Evolutionary conservation across 2,329 filamentous ascomycete genomes (phyloP), one percentile per base, ranked within the genome.

Genomic region (Metarhizium robertsii): DNA sequence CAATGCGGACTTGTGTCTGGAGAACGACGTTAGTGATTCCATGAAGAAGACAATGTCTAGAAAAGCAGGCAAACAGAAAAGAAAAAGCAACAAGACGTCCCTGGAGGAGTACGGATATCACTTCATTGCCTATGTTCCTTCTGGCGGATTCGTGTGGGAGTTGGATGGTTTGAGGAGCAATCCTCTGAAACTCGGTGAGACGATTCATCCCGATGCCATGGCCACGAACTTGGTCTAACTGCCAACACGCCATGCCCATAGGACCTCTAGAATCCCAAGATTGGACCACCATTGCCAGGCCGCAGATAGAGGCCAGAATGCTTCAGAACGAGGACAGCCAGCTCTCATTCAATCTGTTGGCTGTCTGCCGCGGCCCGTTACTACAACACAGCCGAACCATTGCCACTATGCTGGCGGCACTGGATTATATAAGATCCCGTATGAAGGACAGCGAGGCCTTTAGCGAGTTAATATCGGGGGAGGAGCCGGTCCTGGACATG

Each of bases 91-190:
- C 6, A 48, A 48, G 13, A 69, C 71, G 4, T 73, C 79, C 6
- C 71, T 77, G 0, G 81, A 88, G n/a, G 81, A 88, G 18, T 78
- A 80, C 13, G 85, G 82, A 0, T 94, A 87, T 65, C 92, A 97
- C 66, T 97, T 94, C 69, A 87, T 95, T 60, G 92, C 91, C 6
- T 96, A 92, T 65, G 84, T 96, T 34, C 89, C 90, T 2, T 80
- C 84, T 14, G 77, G 80, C n/a, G 85, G 82, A 2, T 75, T 82
- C 55, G 80, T 96, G 14, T 96, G 90, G 90, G 89, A 92, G 67
- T 82, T 97, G 5, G 92, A 97, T 69, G 92, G 92, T 4, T 75
- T 96, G 25, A 84, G 92, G 67, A 75, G 75, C 46, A 82, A 85
- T 60, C 92, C 90, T 3, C 79, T 59, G 40, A 66, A 64, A 38